phyloP scores from a whole-genome alignment of 371 early-diverging fungal genomes.

The Actinomucor elegans region DNA sequence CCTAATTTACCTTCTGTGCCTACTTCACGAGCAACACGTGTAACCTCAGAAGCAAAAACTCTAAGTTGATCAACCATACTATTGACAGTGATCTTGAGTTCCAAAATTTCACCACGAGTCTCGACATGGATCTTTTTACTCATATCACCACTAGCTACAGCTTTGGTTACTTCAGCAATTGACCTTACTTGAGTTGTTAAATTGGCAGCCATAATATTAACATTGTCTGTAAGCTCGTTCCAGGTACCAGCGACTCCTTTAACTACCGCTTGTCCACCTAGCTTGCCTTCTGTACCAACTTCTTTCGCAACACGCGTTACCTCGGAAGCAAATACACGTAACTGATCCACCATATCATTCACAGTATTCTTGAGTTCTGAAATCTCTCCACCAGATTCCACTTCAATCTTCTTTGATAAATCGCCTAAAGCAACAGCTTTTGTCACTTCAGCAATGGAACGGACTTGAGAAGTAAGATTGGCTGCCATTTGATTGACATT shows the following conservation, averaged over 20 bases:
- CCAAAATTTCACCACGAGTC: conserved; percentile 38
- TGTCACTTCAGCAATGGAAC: conserved; percentile 29
- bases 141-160: conserved; percentile 41
- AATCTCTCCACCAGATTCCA: conserved; percentile 31
- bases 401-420: conserved; percentile 30
- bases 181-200: conserved; percentile 44
- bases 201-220: conserved; percentile 43
- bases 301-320: conserved; percentile 34
- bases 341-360: conserved; percentile 29
- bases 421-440: conserved; percentile 36
- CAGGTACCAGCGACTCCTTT: conserved; percentile 29
- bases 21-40: conserved; percentile 26
- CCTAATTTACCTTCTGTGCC: conserved; percentile 30
- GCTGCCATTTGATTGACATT: conserved; percentile 41
- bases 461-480: conserved; percentile 28
- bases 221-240: conserved; percentile 26
- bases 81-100: conserved; percentile 27
- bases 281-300: conserved; percentile 46
- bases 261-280: conserved; percentile 48
- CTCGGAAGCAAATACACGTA: conserved; percentile 46
- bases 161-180: conserved; percentile 39
- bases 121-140: conserved; percentile 35
- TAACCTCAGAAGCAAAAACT: conserved; percentile 30
- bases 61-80: conserved; percentile 30
- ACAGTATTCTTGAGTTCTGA: conserved; percentile 26